A percentile compares a stretch with the other conserved stretches of the same genome.
Evolutionary conservation across 2,329 filamentous ascomycete species (phyloP).

Genomic region (Penicillium sumatraense): DNA sequence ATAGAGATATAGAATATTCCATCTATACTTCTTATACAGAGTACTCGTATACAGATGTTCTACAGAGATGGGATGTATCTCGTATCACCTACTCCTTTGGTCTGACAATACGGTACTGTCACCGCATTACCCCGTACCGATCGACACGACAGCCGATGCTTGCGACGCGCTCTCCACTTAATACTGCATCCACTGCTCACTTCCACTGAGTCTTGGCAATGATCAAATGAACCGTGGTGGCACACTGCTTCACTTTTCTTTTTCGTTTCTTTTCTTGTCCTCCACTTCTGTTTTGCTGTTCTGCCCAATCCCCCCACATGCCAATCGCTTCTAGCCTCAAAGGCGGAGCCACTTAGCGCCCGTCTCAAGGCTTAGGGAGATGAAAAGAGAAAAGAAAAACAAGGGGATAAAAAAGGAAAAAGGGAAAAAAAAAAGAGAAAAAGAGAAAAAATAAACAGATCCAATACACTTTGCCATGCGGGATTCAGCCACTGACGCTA

Average conservation of each 20-base stretch:
- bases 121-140: not conserved
- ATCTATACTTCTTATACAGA: not conserved
- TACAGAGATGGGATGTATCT: not conserved
- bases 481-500: constrained; percentile 2
- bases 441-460: not conserved
- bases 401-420: not conserved
- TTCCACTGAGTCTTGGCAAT: not conserved
- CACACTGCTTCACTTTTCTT: not conserved
- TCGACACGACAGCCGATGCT: constrained; percentile 11
- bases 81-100: not conserved
- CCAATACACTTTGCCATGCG: not conserved
- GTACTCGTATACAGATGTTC: not conserved
- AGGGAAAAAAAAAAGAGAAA: not conserved
- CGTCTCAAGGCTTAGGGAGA: not conserved
- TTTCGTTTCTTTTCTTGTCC: not conserved
- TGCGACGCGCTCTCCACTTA: constrained; percentile 9
- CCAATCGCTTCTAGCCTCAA: not conserved
- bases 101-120: constrained; percentile 1
- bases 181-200: not conserved
- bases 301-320: not conserved
- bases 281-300: too few species aligned
- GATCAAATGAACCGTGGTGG: constrained; percentile 5
- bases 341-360: not conserved
- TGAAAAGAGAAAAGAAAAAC: not conserved
- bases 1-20: too few species aligned